Evolutionary conservation across 108 stramenopile species (phyloP).

Genomic region (Epithemia pelagica): DNA sequence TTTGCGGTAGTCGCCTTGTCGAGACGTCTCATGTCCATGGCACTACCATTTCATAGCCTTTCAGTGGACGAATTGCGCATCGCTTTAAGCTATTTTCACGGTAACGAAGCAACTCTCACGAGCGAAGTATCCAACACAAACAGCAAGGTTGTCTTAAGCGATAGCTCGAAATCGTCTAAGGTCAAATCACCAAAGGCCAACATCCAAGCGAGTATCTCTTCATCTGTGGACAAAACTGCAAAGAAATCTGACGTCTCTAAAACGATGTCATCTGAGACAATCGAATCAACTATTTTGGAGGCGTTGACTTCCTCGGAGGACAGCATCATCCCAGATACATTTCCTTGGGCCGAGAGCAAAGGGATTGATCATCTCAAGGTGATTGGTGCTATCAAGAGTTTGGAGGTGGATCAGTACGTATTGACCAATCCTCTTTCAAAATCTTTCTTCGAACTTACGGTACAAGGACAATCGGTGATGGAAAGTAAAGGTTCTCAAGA

Average conservation of each 20-base stretch:
- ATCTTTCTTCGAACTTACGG: conserved; percentile 57
- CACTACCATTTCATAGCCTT: background rate
- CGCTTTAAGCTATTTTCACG: background rate
- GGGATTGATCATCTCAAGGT: conserved; percentile 73
- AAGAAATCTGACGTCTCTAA: background rate
- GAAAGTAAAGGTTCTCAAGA: conserved; percentile 79
- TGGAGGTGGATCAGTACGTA: conserved; percentile 80
- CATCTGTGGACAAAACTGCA: too few species aligned
- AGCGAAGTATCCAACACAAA: background rate
- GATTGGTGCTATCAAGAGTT: conserved; percentile 81
- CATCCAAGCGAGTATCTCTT: too few species aligned
- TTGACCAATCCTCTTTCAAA: conserved; percentile 41
- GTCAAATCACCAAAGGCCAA: background rate
- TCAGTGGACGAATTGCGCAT: background rate
- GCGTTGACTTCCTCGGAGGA: conserved; percentile 55
- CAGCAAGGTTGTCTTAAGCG: background rate
- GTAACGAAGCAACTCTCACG: background rate
- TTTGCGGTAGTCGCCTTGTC: too few species aligned
- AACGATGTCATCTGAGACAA: background rate
- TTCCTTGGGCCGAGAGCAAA: conserved; percentile 34
- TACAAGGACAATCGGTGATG: conserved; percentile 68
- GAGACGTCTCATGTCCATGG: background rate
- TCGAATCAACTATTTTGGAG: conserved; percentile 60
- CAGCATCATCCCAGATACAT: conserved; percentile 66
- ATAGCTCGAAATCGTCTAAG: background rate